Conservation (phyloP, 768 basidiomycete genomes). For the Boletus patriciae region DNA sequence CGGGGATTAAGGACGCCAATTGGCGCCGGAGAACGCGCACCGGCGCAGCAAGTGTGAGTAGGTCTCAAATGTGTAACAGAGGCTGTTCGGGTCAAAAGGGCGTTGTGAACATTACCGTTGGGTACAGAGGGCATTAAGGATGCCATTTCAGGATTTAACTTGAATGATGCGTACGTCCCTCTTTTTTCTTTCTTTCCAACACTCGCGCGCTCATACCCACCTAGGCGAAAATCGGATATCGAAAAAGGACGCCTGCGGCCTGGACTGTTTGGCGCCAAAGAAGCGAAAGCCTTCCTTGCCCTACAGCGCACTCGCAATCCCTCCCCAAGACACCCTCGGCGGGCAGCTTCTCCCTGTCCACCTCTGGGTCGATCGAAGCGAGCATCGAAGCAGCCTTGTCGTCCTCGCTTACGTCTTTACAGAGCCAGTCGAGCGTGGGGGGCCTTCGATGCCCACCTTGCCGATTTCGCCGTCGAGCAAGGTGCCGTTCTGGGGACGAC, state of each 20-base stretch:
- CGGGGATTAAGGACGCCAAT: too few species aligned
- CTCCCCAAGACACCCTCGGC: constrained; percentile 54
- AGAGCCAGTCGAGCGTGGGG: constrained; percentile 22
- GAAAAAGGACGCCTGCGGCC: constrained; percentile 99
- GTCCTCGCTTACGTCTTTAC: constrained; percentile 26
- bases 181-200: not conserved
- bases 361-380: constrained; percentile 45
- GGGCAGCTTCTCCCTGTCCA: constrained; percentile 43
- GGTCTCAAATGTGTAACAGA: too few species aligned
- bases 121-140: constrained; percentile 97
- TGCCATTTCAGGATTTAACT: constrained; percentile 80
- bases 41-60: too few species aligned
- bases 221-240: constrained; percentile 93
- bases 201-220: not conserved
- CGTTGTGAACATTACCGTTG: constrained; percentile 76
- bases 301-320: constrained; percentile 35
- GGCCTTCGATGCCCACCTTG: constrained; percentile 29
- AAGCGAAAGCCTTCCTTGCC: constrained; percentile 62
- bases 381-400: constrained; percentile 36
- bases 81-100: too few species aligned
- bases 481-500: constrained; percentile 65
- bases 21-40: too few species aligned
- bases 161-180: constrained; percentile 84
- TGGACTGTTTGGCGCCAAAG: constrained; percentile 80
- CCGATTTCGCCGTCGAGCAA: constrained; percentile 48